Evolutionary conservation across 1,284 basidiomycete species (phyloP), one percentile per base, ranked within the genome.

Genomic region (Papiliotrema nemorosa): DNA sequence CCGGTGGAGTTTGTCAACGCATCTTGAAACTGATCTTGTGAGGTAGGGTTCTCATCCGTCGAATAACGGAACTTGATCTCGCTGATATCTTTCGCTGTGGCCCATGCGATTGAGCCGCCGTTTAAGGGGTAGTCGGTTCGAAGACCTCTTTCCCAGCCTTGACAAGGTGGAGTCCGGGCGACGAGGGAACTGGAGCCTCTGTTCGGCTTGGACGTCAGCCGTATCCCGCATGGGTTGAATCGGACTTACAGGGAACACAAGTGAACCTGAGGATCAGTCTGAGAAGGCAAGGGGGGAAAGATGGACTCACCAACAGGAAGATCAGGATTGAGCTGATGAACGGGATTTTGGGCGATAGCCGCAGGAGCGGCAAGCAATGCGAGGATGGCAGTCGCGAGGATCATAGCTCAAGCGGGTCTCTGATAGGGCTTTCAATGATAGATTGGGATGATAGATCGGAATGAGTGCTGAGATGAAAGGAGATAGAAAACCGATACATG

Each of bases 301-400:
- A 22, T 24, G 20, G 21, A 22, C 20, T 26, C 40, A 42, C 21
- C 24, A 5, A 26, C 12, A 13, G 40, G 6, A 16, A 6, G 5
- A 24, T 26, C 40, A 20, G 18, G 12, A 6, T 18, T 9, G 12
- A 9, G 12, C 24, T 10, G 18, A 77, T 77, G 40, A 16, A 66
- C 55, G 25, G 77, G 49, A 1, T 78, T 76, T 50, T 75, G 66
- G 3, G 70, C 64, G 9, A 77, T 60, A 18, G 74, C 48, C 21
- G 76, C 76, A 0, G 76, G 52, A 14, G 73, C 73, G 14, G 78
- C 78, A 22, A 41, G 22, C 46, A 31, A 14, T 26, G n/a, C 42
- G 25, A 20, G n/a, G 9, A 22, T 21, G 36, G n/a, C 35, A 22
- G 43, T 25, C 7, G 31, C 31, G 21, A 33, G 16, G 40, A 42